These are phyloP conservation scores for Fusarium clavum DNA, from an alignment of 2,329 filamentous ascomycete species.

Conservation along the genomic window DNA sequence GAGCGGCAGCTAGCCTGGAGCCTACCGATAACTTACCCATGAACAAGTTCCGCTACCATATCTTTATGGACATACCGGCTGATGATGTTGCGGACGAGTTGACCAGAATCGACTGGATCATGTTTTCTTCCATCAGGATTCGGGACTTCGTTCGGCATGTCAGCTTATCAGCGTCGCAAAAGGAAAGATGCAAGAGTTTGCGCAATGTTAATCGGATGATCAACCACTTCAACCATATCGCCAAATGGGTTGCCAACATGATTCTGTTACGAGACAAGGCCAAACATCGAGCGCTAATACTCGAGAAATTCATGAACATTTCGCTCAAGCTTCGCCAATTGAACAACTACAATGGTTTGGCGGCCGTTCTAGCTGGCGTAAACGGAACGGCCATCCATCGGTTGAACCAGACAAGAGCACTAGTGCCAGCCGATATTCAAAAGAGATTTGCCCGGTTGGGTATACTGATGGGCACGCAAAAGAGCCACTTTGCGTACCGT, in stretches of 20 bases:
- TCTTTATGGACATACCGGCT: conserved; percentile 87
- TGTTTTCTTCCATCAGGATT: conserved; percentile 94
- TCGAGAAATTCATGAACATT: conserved; percentile 96
- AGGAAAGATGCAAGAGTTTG: conserved; percentile 80
- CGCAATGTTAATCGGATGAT: conserved; percentile 95
- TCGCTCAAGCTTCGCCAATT: conserved; percentile 86
- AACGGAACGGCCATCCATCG: conserved; percentile 89
- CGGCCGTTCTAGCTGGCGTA: conserved; percentile 92
- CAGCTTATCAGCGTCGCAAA: conserved; percentile 76
- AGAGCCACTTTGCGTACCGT: conserved; percentile 95
- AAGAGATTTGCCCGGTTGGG: conserved; percentile 90
- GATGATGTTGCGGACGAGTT: conserved; percentile 91
- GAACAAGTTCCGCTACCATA: conserved; percentile 88
- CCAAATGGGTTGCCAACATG: conserved; percentile 85
- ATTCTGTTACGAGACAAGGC: conserved; percentile 92
- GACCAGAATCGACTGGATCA: conserved; percentile 96
- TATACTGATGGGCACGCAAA: conserved; percentile 92
- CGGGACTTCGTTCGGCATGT: conserved; percentile 94
- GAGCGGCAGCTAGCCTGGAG: conserved; percentile 77
- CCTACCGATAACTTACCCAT: conserved; percentile 76
- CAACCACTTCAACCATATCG: conserved; percentile 88
- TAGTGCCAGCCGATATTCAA: conserved; percentile 77
- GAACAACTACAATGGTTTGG: conserved; percentile 97
- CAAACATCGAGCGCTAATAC: conserved; percentile 89
- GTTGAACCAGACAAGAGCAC: conserved; percentile 79